phyloP scores from a whole-genome alignment of 78 protist species.

The Dictyostelium capitatum region DNA sequence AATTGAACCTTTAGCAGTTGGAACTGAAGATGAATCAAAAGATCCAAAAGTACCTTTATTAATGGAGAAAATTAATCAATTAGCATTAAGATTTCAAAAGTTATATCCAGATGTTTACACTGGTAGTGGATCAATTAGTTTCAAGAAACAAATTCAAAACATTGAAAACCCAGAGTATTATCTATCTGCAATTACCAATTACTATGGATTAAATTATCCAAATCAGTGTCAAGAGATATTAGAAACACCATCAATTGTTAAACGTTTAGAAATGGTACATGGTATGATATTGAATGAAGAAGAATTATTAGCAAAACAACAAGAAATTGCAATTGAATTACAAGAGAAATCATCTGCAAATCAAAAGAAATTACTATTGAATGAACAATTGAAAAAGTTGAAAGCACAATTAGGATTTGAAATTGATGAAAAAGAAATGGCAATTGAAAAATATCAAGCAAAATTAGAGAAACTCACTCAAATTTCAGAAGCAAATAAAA shows the following conservation, averaged over 20 bases:
- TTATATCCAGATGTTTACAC: constrained; percentile 42
- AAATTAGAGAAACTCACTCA: constrained; percentile 26
- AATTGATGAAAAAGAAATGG: constrained; percentile 88
- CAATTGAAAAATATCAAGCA: constrained; percentile 81
- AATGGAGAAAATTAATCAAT: constrained; percentile 9
- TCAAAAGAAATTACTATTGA: constrained; percentile 78
- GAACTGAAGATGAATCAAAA: not conserved
- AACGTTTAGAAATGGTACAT: constrained; percentile 25
- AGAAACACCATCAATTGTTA: constrained; percentile 20
- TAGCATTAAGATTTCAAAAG: not conserved
- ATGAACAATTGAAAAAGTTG: constrained; percentile 88
- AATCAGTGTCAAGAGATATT: constrained; percentile 48
- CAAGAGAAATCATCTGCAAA: constrained; percentile 60
- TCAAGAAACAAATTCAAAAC: not conserved
- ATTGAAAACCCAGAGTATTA: constrained; percentile 24
- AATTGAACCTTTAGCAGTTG: not conserved
- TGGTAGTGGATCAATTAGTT: not conserved
- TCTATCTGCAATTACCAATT: not conserved
- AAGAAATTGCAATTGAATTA: constrained; percentile 13
- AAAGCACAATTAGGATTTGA: constrained; percentile 92
- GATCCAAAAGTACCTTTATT: constrained; percentile 4
- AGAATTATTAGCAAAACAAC: constrained; percentile 6
- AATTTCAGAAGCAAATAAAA: constrained; percentile 52
- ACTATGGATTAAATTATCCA: constrained; percentile 56
- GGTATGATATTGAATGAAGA: constrained; percentile 27